Percentiles rank a stretch among this genome's conserved stretches.
Conservation (phyloP, 2,329 filamentous ascomycete species). For the Clarireedia sp. region DNA sequence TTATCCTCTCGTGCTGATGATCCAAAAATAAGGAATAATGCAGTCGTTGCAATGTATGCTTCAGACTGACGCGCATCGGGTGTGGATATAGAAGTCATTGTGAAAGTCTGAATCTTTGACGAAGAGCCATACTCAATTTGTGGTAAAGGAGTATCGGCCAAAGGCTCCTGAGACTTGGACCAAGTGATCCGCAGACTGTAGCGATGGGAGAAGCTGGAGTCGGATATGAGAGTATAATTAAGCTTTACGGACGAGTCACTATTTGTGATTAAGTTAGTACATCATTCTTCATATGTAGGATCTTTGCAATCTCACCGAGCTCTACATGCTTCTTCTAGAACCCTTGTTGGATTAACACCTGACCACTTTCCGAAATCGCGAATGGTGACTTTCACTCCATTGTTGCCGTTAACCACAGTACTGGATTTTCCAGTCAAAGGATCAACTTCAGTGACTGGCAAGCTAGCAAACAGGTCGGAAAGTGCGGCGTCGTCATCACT, state of each 20-base stretch:
- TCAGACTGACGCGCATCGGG: slow-evolving; percentile 77
- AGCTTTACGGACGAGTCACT: slow-evolving; percentile 66
- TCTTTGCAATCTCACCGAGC: slow-evolving; percentile 47
- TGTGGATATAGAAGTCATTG: slow-evolving; percentile 68
- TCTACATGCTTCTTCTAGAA: slow-evolving; percentile 82
- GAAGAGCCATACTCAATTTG: slow-evolving; percentile 28
- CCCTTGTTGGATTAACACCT: slow-evolving; percentile 66
- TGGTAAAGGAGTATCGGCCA: slow-evolving; percentile 30
- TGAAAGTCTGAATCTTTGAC: slow-evolving; percentile 53
- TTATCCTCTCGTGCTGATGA: slow-evolving; percentile 80
- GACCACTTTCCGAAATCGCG: slow-evolving; percentile 79
- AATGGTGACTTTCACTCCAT: slow-evolving; percentile 52
- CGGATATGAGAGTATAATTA: slow-evolving; percentile 61
- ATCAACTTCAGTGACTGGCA: slow-evolving; percentile 55
- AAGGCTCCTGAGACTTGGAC: slow-evolving; percentile 61
- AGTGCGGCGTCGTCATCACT: slow-evolving; percentile 46
- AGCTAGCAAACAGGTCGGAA: slow-evolving; percentile 49
- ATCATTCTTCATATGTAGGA: background rate
- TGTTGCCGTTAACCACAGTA: slow-evolving; percentile 44
- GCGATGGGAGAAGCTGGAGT: slow-evolving; percentile 65
- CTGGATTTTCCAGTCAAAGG: slow-evolving; percentile 48
- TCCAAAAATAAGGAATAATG: slow-evolving; percentile 73
- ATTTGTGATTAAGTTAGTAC: slow-evolving; percentile 10
- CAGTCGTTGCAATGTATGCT: slow-evolving; percentile 72
- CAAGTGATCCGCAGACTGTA: slow-evolving; percentile 69